Percentiles rank a stretch among this genome's conserved stretches.
phyloP scores from a whole-genome alignment of 2,329 filamentous ascomycete genomes.

The Penicillium sp. region DNA sequence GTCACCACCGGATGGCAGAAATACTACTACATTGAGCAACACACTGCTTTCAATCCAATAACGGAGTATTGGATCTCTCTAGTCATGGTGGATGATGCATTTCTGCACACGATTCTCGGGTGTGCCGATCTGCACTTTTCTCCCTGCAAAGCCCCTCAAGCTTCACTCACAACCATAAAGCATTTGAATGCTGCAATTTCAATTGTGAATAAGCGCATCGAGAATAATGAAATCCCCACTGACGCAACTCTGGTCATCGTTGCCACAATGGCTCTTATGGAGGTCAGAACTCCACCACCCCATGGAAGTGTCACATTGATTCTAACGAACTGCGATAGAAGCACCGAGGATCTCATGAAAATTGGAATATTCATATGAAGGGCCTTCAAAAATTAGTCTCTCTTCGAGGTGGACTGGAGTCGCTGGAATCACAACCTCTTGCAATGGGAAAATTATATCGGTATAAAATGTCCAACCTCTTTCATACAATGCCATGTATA shows the following conservation, averaged over 20 bases:
- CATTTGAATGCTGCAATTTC: constrained; percentile 4
- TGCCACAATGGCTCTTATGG: constrained; percentile 1
- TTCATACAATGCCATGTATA: neutral
- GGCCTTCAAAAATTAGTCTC: neutral
- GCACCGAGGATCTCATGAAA: neutral
- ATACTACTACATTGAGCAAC: constrained; percentile 2
- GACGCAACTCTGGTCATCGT: neutral
- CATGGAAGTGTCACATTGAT: neutral
- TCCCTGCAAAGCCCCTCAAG: neutral
- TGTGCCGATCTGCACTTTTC: neutral
- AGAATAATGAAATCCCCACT: neutral
- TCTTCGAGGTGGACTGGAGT: neutral
- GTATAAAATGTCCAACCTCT: neutral
- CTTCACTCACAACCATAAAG: neutral
- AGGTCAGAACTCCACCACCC: neutral
- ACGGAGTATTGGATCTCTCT: constrained; percentile 3
- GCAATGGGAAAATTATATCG: neutral
- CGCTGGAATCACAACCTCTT: constrained; percentile 1
- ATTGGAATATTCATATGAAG: constrained; percentile 4
- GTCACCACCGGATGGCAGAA: neutral
- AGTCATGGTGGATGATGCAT: neutral
- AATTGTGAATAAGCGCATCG: constrained; percentile 2
- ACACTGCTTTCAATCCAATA: constrained; percentile 1
- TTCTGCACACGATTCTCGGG: constrained; percentile 1
- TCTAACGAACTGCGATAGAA: neutral